A percentile compares a stretch with the other conserved stretches of the same genome.
These are phyloP conservation scores for Penicillium hordei DNA, from an alignment of 2,329 filamentous ascomycete genomes.

Conservation along the genomic window DNA sequence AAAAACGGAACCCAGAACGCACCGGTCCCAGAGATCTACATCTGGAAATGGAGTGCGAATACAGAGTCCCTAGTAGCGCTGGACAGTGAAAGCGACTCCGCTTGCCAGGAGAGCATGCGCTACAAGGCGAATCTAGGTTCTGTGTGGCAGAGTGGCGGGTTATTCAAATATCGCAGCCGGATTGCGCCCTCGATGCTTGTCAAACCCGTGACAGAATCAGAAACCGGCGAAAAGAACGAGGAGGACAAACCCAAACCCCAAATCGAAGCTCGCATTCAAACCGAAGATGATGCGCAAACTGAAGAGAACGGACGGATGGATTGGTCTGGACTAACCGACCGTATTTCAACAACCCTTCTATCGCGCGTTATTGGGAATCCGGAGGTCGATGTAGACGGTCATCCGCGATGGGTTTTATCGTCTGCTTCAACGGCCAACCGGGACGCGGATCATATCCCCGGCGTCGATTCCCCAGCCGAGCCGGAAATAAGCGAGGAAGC, in stretches of 20 bases:
- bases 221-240: not conserved
- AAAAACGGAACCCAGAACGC: not conserved
- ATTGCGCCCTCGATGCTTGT: conserved; percentile 47
- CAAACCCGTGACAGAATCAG: conserved; percentile 29
- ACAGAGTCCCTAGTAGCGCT: conserved; percentile 40
- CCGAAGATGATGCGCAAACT: conserved; percentile 27
- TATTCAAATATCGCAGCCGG: conserved; percentile 44
- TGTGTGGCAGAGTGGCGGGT: conserved; percentile 54
- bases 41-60: conserved; percentile 56
- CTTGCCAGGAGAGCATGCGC: conserved; percentile 50
- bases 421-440: conserved; percentile 57
- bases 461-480: conserved; percentile 41
- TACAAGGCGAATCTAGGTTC: conserved; percentile 57
- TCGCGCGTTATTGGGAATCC: conserved; percentile 50
- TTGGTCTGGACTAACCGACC: conserved; percentile 55
- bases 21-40: conserved; percentile 45
- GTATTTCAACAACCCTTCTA: conserved; percentile 52
- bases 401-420: conserved; percentile 55
- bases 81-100: conserved; percentile 32
- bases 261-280: conserved; percentile 9
- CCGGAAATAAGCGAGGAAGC: conserved; percentile 32
- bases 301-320: conserved; percentile 49
- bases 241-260: conserved; percentile 7
- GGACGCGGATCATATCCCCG: conserved; percentile 62
- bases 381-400: conserved; percentile 38